Base-by-base conservation (phyloP, 306 rosid species). In the Vigna trinervia region DNA sequence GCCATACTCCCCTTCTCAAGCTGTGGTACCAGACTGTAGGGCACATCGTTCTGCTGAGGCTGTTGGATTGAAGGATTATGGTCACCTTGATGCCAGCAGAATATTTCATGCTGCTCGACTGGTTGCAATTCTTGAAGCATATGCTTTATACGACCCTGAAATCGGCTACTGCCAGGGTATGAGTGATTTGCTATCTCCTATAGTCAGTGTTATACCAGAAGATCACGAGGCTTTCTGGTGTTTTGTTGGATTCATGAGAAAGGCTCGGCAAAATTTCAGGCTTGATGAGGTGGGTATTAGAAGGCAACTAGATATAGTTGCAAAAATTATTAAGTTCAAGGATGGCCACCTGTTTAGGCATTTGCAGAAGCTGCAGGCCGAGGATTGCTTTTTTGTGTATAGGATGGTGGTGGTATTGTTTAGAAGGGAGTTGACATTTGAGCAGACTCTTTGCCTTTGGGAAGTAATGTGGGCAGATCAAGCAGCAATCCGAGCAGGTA, bases 391-490 rank as follows among this genome's bases (percentile, higher is more conserved):
- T 76, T 96, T 96, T 39, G 99, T 96, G 81, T 96, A 96, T 61
- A 85, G 99, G 82, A 96, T 96, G 99, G 99, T 96, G 80, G 97
- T 96, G 78, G 99, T 96, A 77, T 87, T 96, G 66, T 96, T 96
- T 76, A 88, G 99, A 77, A 88, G 99, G 88, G 99, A 96, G 67
- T 83, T 96, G 83, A 87, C 97, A n/a, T 96, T 87, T 78, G 99
- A 96, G 60, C 99, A 96, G 86, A 96, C 98, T 11, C 79, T 96
- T 12, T 92, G 99, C 83, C 91, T 96, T 54, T 96, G 99, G 99
- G 99, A 96, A 88, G 99, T 96, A 66, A 91, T 96, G 94, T 96
- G 99, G 99, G 99, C 99, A 2, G 99, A 96, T 85, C 99, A 96
- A 86, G 99, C 99, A 6, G 99, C 99, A 63, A 83, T 92, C 39